Evolutionary conservation across 495 filamentous ascomycete species (phyloP).

Genomic region (Tuber umbilicatum): DNA sequence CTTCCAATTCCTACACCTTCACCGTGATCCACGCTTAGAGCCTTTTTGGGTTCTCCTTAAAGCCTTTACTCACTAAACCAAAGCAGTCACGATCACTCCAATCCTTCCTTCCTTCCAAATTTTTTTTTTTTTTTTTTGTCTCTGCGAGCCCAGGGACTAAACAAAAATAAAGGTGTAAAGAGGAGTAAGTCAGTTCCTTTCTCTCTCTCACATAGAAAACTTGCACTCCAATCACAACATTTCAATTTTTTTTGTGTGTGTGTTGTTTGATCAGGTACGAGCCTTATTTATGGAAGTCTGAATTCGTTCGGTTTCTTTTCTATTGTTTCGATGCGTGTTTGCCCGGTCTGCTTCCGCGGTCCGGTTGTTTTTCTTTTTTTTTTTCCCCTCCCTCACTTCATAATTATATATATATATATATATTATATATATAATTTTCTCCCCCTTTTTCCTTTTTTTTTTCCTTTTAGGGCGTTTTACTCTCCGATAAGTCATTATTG

Average conservation of each 20-base stretch:
- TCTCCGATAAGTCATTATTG: constrained; percentile 20
- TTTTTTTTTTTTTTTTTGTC: background rate
- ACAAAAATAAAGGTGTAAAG: constrained; percentile 17
- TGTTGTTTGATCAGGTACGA: constrained; percentile 2
- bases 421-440: background rate
- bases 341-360: constrained; percentile 2
- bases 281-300: background rate
- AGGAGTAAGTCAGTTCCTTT: constrained; percentile 23
- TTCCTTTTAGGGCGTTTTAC: constrained; percentile 25
- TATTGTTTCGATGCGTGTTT: constrained; percentile 3
- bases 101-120: constrained; percentile 12
- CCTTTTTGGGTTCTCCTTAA: constrained; percentile 24
- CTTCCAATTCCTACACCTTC: constrained; percentile 23
- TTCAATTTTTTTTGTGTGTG: background rate
- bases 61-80: constrained; percentile 28
- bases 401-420: background rate
- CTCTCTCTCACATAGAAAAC: background rate
- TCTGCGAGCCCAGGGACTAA: constrained; percentile 25
- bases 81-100: constrained; percentile 40
- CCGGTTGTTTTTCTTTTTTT: background rate
- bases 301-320: background rate
- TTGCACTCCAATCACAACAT: constrained; percentile 2
- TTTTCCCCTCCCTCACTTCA: background rate
- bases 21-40: constrained; percentile 24
- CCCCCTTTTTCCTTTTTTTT: constrained; percentile 31